Evolutionary conservation across 2,329 filamentous ascomycete genomes (phyloP), one percentile per base, ranked within the genome.

Genomic region (Penicillium crustosum): DNA sequence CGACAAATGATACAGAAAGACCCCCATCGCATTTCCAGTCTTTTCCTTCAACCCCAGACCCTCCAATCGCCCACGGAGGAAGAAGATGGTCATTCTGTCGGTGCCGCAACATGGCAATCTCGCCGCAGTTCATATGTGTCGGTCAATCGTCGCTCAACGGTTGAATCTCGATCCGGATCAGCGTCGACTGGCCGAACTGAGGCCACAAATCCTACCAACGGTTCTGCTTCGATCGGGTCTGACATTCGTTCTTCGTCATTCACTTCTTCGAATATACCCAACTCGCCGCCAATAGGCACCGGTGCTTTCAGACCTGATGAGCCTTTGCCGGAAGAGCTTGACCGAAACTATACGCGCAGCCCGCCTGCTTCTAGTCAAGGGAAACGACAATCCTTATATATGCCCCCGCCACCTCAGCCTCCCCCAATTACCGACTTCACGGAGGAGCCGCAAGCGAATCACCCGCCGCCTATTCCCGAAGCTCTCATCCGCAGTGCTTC

Each of bases 1-100:
- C 68, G 68, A 49, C 71, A 71, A 53, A 66, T 67, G 60, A 71
- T 74, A n/a, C 71, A 68, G 58, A 74, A 66, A 55, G 73, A 73
- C 53, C 67, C 69, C 0, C 70, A 73, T 60, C 67, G 70, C 4
- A 69, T 72, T 36, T 73, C 72, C 17, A 69, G 65, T 25, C 59
- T 69, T 27, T 68, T 65, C 61, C 67, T 67, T 48, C 70, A 72
- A 33, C 65, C 71, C 1, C 69, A 70, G 35, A 53, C 53, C 33
- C 58, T 63, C 17, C 64, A 50, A 48, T 62, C 59, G 50, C 67
- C 60, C 10, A 67, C 68, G 7, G 67, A 70, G 10, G 67, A 68
- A 44, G 69, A 68, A 12, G 65, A 67, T 49, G 60, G 58, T 3
- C 53, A 53, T 12, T 63, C 64, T 15, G 58, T 61, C 12, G 58